A percentile compares a stretch with the other conserved stretches of the same genome.
These are phyloP conservation scores for Pythium scleroteichum DNA, from an alignment of 352 stramenopile genomes.

Conservation along the genomic window DNA sequence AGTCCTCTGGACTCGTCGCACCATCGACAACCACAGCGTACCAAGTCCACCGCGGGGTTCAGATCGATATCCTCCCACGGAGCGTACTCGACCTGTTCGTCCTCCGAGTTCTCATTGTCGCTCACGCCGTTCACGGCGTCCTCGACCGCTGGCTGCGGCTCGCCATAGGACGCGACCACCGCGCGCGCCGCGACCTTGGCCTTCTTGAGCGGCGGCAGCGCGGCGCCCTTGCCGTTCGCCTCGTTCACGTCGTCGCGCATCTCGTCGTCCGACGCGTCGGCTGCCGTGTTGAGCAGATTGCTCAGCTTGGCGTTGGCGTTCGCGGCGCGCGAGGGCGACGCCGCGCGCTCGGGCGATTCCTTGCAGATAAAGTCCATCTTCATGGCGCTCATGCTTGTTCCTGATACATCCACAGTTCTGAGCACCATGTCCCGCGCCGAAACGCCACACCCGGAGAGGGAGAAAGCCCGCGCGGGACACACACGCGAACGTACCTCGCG, in stretches of 20 bases:
- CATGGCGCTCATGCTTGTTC: constrained; percentile 67
- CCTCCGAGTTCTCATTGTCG: constrained; percentile 83
- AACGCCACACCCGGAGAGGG: too few species aligned
- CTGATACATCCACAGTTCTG: neutral
- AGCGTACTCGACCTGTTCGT: constrained; percentile 75
- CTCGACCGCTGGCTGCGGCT: constrained; percentile 15
- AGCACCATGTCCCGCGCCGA: too few species aligned
- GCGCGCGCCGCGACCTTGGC: constrained; percentile 6
- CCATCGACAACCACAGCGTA: constrained; percentile 23
- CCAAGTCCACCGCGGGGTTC: constrained; percentile 79
- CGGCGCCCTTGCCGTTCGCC: constrained; percentile 3
- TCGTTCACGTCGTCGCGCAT: constrained; percentile 26
- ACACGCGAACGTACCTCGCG: too few species aligned
- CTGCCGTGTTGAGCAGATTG: constrained; percentile 35
- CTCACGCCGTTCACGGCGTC: constrained; percentile 49
- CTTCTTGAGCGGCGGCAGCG: constrained; percentile 20
- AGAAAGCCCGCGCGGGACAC: too few species aligned
- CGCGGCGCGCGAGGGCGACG: constrained; percentile 7
- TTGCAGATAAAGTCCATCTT: constrained; percentile 86
- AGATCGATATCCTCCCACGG: constrained; percentile 82
- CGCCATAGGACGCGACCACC: constrained; percentile 10
- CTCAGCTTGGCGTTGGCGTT: constrained; percentile 39
- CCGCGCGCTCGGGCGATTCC: constrained; percentile 35
- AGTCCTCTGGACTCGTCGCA: neutral
- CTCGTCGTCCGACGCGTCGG: constrained; percentile 35